phyloP scores from a whole-genome alignment of 805 yeast genomes.

The Tetrapisispora iriomotensis region DNA sequence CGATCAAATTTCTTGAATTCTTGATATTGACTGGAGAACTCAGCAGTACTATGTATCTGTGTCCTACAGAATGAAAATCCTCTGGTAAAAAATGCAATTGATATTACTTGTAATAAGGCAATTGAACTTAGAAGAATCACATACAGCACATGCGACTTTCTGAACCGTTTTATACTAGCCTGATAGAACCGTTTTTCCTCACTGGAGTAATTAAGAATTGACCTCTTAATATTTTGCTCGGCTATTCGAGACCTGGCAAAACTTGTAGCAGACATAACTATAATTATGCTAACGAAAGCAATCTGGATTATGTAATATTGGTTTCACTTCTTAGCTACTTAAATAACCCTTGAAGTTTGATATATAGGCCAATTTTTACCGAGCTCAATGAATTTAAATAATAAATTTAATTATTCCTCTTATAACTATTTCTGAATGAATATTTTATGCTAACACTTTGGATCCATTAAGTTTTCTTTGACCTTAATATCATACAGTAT shows the following conservation, averaged over 20 bases:
- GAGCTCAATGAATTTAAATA: too few relatives aligned
- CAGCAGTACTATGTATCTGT: not conserved
- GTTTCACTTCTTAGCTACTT: too few relatives aligned
- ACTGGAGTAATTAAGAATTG: conserved; percentile 15
- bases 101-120: conserved; percentile 57
- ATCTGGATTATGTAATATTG: too few relatives aligned
- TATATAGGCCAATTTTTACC: too few relatives aligned
- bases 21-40: conserved; percentile 2
- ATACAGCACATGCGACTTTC: conserved; percentile 29
- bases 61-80: conserved; percentile 72
- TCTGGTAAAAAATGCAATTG: conserved; percentile 65
- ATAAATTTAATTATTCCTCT: too few relatives aligned
- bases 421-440: too few relatives aligned
- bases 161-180: conserved; percentile 23
- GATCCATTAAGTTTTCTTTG: too few relatives aligned
- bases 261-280: too few relatives aligned
- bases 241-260: conserved; percentile 14
- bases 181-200: conserved; percentile 18
- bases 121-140: conserved; percentile 48
- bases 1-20: conserved; percentile 38
- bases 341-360: too few relatives aligned
- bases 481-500: too few relatives aligned
- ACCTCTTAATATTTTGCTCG: conserved; percentile 14
- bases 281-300: too few relatives aligned
- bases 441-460: too few relatives aligned